A percentile compares a stretch with the other conserved stretches of the same genome.
Conservation (phyloP, 139 green algal species). For the Coccomyxa sp. region DNA sequence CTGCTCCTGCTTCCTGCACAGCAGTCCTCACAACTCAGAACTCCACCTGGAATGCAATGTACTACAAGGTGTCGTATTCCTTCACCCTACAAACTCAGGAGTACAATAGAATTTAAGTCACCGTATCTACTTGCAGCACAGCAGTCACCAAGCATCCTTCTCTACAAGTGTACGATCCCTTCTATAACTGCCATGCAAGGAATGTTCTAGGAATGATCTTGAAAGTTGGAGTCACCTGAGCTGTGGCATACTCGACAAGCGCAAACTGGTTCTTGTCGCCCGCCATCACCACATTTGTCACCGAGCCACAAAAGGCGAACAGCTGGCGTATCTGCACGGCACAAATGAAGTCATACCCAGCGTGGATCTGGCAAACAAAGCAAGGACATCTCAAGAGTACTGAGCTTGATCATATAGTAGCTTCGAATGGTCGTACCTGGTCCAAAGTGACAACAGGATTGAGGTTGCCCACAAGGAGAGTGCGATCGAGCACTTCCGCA, state of each 20-base stretch:
- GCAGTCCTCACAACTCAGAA: neutral
- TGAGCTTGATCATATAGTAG: too few species aligned
- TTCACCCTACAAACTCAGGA: too few species aligned
- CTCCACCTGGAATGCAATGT: neutral
- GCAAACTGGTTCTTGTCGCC: conserved; percentile 28
- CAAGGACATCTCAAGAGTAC: too few species aligned
- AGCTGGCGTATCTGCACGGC: conserved; percentile 48
- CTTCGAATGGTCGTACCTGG: conserved; percentile 10
- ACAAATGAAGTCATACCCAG: neutral
- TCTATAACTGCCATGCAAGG: too few species aligned
- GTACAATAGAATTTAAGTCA: too few species aligned
- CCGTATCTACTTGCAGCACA: too few species aligned
- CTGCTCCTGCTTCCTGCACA: conserved; percentile 24
- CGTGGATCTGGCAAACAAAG: too few species aligned
- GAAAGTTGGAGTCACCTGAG: conserved; percentile 14
- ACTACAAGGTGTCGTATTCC: too few species aligned
- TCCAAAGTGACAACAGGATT: conserved; percentile 35
- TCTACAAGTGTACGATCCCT: too few species aligned
- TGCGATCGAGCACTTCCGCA: conserved; percentile 22
- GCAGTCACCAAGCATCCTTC: too few species aligned
- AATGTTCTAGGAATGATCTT: too few species aligned
- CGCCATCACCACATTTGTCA: conserved; percentile 30
- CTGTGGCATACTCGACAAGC: conserved; percentile 45
- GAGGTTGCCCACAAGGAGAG: conserved; percentile 46
- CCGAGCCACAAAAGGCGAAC: conserved; percentile 51